Evolutionary conservation across 2,329 filamentous ascomycete genomes (phyloP).

Genomic region (Aspergillus sojae): DNA sequence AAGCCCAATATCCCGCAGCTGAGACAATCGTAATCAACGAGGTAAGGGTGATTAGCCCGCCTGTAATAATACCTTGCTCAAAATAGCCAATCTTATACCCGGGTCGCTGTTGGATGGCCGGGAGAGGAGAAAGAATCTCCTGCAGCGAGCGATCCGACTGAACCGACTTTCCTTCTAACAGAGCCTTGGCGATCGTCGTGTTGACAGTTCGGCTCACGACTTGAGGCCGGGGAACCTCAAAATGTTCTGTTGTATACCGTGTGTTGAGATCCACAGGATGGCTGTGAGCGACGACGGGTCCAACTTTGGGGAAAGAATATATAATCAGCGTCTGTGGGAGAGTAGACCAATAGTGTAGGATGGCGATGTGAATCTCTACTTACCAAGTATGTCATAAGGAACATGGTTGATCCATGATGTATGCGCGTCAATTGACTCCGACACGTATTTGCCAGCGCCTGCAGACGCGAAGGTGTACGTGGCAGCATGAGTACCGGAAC

Average conservation of each 20-base stretch:
- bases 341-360: too few relatives aligned
- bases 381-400: conserved; percentile 54
- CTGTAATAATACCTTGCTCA: conserved; percentile 50
- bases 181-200: conserved; percentile 13
- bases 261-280: conserved; percentile 41
- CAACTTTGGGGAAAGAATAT: conserved; percentile 14
- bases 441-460: conserved; percentile 59
- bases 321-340: not conserved
- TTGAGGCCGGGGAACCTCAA: conserved; percentile 51
- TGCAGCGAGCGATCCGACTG: conserved; percentile 29
- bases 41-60: conserved; percentile 25
- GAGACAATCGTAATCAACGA: conserved; percentile 26
- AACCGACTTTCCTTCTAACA: conserved; percentile 23
- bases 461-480: conserved; percentile 58
- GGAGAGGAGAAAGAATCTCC: conserved; percentile 35
- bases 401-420: conserved; percentile 61
- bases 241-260: conserved; percentile 49
- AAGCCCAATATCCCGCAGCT: conserved; percentile 26
- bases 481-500: conserved; percentile 43
- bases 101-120: conserved; percentile 25
- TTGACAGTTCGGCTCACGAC: conserved; percentile 32
- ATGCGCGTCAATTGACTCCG: conserved; percentile 57
- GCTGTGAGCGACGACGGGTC: conserved; percentile 31
- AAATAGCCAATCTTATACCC: conserved; percentile 50
- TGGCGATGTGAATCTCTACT: not conserved